Base-by-base conservation (phyloP, 352 stramenopile genomes). In the Elongisporangium anandrum region DNA sequence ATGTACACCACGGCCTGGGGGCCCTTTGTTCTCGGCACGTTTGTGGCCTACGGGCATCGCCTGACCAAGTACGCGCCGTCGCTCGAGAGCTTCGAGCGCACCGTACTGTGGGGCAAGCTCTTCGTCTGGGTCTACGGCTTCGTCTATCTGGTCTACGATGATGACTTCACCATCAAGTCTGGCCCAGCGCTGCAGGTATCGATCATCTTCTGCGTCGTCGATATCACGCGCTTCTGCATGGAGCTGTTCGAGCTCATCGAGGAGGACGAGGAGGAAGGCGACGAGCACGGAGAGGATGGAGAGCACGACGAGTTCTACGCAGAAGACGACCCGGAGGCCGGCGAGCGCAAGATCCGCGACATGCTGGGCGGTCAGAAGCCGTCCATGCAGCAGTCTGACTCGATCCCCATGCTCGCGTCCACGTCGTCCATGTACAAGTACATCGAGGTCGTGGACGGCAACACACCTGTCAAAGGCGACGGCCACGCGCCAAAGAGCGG, bases 201-300 rank as follows among this genome's bases (percentile, higher is more conserved):
- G 4, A 65, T 74, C 10, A 67, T 85, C 54, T 87, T 87, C 57
- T 80, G 65, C 17, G 61, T 72, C 3, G 78, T 64, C 48, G 77
- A 87, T 65, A 64, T 87, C 56, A 54, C 75, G 64, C 77, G 77
- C 52, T 85, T 80, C 62, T 63, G 83, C 9, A 87, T 87, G 75
- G 77, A 85, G 57, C 68, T 72, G 29, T 65, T 50, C 19, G 57
- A 66, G 12, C 64, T 87, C 16, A 81, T 87, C 16, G 79, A 87
- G 29, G 75, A 84, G 52, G 70, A 79, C 51, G 64, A 76, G 47
- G 65, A 76, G 50, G 41, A 73, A 22, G 67, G 75, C n/a, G 77
- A 87, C 16, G 74, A 81, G 29, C 34, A 45, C 13, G 26, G 26
- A 38, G 34, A 16, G 34, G 10, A 45, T 12, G 34, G 10, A 1